phyloP scores from a whole-genome alignment of 2,329 filamentous ascomycete species.

The Cadophora malorum region DNA sequence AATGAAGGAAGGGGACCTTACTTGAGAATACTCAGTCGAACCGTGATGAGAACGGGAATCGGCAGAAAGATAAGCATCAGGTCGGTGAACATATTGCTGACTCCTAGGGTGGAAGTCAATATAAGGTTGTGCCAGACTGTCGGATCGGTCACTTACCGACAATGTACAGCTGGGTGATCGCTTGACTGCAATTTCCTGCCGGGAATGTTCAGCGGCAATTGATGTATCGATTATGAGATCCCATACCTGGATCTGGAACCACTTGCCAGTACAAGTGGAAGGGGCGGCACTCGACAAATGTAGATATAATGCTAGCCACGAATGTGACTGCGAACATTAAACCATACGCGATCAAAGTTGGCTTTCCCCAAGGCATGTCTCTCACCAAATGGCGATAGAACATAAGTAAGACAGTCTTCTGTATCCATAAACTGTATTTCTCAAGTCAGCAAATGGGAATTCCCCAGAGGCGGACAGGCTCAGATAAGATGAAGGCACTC shows the following conservation, averaged over 20 bases:
- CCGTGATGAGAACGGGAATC: slow-evolving; percentile 28
- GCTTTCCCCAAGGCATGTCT: slow-evolving; percentile 18
- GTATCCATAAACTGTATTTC: slow-evolving; percentile 29
- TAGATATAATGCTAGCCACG: slow-evolving; percentile 26
- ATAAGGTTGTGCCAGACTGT: slow-evolving; percentile 12
- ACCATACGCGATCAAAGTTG: slow-evolving; percentile 29
- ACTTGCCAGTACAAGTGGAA: slow-evolving; percentile 35
- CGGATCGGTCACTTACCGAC: slow-evolving; percentile 22
- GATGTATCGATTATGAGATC: not conserved
- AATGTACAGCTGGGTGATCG: slow-evolving; percentile 15
- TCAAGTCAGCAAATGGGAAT: slow-evolving; percentile 10
- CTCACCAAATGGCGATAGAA: slow-evolving; percentile 27
- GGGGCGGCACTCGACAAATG: slow-evolving; percentile 33
- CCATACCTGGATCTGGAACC: slow-evolving; percentile 32
- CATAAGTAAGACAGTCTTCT: slow-evolving; percentile 30
- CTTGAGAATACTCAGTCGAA: slow-evolving; percentile 19
- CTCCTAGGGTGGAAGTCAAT: slow-evolving; percentile 24
- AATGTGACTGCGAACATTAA: slow-evolving; percentile 30
- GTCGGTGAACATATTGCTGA: slow-evolving; percentile 36
- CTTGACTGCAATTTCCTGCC: slow-evolving; percentile 20
- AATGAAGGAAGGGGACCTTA: not conserved
- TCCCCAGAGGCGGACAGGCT: not conserved
- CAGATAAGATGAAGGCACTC: not conserved
- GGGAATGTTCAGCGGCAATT: not conserved
- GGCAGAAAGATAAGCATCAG: slow-evolving; percentile 35